Base-by-base conservation (phyloP, 2,329 filamentous ascomycete genomes). In the Trichoderma sp. region DNA sequence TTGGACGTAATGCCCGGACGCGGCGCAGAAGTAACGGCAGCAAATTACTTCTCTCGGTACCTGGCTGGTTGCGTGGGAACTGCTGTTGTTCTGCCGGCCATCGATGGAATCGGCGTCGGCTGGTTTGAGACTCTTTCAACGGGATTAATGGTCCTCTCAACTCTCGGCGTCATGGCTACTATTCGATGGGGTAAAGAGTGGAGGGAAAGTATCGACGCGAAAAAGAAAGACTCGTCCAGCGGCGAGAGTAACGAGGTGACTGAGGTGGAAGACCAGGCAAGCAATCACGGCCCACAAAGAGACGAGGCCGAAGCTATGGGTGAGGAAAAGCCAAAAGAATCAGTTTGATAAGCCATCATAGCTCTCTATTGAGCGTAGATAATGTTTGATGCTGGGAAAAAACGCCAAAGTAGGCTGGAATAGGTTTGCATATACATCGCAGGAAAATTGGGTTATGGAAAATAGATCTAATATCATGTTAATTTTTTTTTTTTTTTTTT, bases 31-130 rank as follows among this genome's bases (percentile, higher is more conserved):
- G 91, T 95, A 4, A 88, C 93, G 55, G 91, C 92, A 0, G 91
- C 91, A 0, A 96, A 95, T 77, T 96, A 94, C 78, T 88, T 93
- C 74, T 83, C 92, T 62, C 84, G 92, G 6, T 96, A 95, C 77
- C 76, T 93, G 6, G 91, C 94, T 73, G 92, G 89, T 0, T 92
- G 91, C 13, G 79, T 87, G 5, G 91, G 88, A 0, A 91, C 89
- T 3, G 92, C 91, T 0, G 87, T 88, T 1, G 92, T 92, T 67
- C 82, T 96, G 68, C 93, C 93, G 0, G 91, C 89, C 0, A 85
- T 94, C n/a, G 83, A 93, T 70, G 81, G 79, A 35, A 90, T 96
- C 67, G 92, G 93, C 4, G 89, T 95, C 0, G 93, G 92, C 0
- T 94, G 92, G 91, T 94, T 94, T 77, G 89, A 86, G 57, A 94